Base-by-base conservation (phyloP, 805 yeast species). In the Wickerhamomyces ciferrii region DNA sequence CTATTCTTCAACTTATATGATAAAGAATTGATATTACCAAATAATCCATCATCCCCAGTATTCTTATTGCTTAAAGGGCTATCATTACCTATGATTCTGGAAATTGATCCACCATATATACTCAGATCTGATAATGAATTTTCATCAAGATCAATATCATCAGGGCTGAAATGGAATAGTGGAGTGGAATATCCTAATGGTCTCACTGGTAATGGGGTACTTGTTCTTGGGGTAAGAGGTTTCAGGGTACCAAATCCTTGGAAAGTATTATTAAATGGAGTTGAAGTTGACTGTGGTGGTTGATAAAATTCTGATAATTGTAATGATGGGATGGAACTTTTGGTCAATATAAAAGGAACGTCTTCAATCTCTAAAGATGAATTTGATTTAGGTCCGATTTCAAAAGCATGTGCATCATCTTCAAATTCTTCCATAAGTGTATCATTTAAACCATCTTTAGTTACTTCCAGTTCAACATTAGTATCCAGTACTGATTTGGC, bases 11-110 rank as follows among this genome's bases (percentile, higher is more conserved):
- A 29, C 5, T 36, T 57, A 37, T 71, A 67, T 51, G 70, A 75
- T 13, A 55, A 46, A 6, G 58, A 61, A 9, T 76, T 80, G 23
- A 72, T 68, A 34, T 63, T 57, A 1, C 42, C 60, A 53, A 67
- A 66, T 32, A 61, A 55, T 5, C 54, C 57, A 47, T 75, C 79
- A 19, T 71, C 20, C 14, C 31, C 15, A 17, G 18, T 43, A 14
- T 20, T 24, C 15, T 48, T 47, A 18, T 39, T 37, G 7, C 51
- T 45, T 20, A 52, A 43, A 3, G 54, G 54, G 25, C 53, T 50
- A 2, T 42, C 43, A 19, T 37, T n/a, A 21, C 25, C 18, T 18
- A 37, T 7, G 8, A 17, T 3, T 21, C 39, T 21, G 5, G 39
- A 14, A 4, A 37, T 17, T 7, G 21, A 17, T 19, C 18, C 38